Percentiles rank a stretch among this genome's conserved stretches.
phyloP scores from a whole-genome alignment of 169 alveolate genomes.

The Amoebophrya sp. region DNA sequence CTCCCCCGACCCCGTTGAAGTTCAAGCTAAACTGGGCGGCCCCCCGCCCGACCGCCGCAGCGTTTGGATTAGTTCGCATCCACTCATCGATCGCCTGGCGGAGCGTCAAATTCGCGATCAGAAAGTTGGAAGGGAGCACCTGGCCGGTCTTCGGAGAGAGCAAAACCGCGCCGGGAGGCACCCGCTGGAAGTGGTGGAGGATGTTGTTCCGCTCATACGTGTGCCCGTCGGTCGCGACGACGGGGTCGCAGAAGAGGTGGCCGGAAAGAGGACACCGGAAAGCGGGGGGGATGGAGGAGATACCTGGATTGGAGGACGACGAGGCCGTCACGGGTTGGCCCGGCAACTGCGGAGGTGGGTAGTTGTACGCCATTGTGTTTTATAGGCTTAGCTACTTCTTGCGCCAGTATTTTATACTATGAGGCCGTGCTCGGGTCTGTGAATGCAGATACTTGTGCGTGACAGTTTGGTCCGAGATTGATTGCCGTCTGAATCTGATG shows the following conservation, averaged over 20 bases:
- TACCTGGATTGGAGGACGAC: no score
- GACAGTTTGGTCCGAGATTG: no score
- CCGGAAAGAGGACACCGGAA: neutral
- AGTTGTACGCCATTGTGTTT: neutral
- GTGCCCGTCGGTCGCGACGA: neutral
- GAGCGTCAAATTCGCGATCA: neutral
- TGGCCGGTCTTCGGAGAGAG: neutral
- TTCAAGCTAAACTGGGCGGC: neutral
- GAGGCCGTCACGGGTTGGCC: no score
- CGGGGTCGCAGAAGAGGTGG: neutral
- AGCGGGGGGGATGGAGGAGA: neutral
- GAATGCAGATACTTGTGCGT: no score
- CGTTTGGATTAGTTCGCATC: neutral
- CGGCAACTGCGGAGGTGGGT: no score
- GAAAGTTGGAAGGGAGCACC: neutral
- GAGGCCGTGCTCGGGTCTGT: no score
- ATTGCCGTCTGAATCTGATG: no score
- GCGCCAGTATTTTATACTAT: no score
- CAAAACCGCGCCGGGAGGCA: neutral
- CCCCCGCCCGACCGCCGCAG: no score
- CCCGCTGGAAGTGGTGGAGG: neutral
- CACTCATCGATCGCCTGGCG: neutral
- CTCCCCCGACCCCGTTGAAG: neutral
- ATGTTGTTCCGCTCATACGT: neutral
- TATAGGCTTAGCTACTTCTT: neutral